A percentile compares a stretch with the other conserved stretches of the same genome.
phyloP scores from a whole-genome alignment of 345 rosid genomes.

The Stellera chamaejasme region DNA sequence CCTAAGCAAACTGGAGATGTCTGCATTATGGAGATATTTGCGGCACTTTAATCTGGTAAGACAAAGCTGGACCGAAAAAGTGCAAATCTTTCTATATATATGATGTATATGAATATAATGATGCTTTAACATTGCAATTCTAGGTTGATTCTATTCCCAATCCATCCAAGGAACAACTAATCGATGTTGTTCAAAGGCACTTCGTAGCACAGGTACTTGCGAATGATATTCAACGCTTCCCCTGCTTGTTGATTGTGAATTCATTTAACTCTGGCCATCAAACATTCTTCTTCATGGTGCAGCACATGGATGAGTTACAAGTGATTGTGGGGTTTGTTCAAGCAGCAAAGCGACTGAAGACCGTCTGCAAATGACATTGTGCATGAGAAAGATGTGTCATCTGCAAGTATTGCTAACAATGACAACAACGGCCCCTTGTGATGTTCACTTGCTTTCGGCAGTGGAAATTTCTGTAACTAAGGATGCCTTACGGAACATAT shows the following conservation, averaged over 20 bases:
- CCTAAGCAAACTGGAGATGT: constrained; percentile 85
- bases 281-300: constrained; percentile 12
- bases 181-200: constrained; percentile 80
- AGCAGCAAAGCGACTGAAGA: constrained; percentile 77
- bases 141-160: constrained; percentile 78
- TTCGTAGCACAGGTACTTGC: constrained; percentile 86
- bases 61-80: neutral
- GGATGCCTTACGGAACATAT: no score
- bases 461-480: constrained; percentile 23
- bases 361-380: constrained; percentile 35
- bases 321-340: constrained; percentile 91
- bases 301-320: constrained; percentile 98
- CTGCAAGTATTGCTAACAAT: constrained; percentile 8
- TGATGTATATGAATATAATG: neutral
- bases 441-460: constrained; percentile 5
- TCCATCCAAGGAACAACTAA: constrained; percentile 78
- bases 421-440: constrained; percentile 24
- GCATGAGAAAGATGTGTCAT: constrained; percentile 8
- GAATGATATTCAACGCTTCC: neutral
- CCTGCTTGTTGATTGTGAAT: neutral
- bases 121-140: constrained; percentile 2
- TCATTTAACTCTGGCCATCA: neutral
- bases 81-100: neutral
- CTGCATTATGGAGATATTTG: constrained; percentile 81
- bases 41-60: constrained; percentile 92